A percentile compares a stretch with the other conserved stretches of the same genome.
These are phyloP conservation scores for Akanthomyces lecanii DNA, from an alignment of 2,329 filamentous ascomycete species.

Conservation along the genomic window DNA sequence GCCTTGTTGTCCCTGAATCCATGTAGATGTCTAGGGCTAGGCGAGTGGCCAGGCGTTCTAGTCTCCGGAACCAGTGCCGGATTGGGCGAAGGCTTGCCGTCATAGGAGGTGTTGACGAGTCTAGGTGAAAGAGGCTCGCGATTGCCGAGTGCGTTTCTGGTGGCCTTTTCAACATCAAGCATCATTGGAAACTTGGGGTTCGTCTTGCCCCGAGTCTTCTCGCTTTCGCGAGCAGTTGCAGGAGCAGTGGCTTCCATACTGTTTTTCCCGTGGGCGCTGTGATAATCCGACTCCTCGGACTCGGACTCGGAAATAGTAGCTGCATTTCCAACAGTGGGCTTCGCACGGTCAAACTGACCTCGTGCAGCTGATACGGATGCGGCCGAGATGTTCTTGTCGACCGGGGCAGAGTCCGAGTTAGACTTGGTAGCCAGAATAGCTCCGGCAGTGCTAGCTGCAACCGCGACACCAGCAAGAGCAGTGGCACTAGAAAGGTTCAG, in stretches of 20 bases:
- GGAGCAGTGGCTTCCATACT: conserved; percentile 3
- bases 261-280: conserved; percentile 15
- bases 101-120: conserved; percentile 15
- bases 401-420: conserved; percentile 40
- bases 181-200: background rate
- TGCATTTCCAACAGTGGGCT: conserved; percentile 16
- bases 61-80: background rate
- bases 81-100: conserved; percentile 12
- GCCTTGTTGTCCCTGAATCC: conserved; percentile 5
- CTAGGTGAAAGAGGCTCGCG: conserved; percentile 13
- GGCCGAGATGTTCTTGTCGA: conserved; percentile 23
- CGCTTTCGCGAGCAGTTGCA: background rate
- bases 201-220: background rate
- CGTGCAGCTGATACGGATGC: conserved; percentile 19
- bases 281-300: conserved; percentile 29
- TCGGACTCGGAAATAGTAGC: conserved; percentile 41
- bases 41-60: conserved; percentile 3
- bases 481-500: conserved; percentile 38
- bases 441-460: conserved; percentile 14
- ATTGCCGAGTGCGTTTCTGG: background rate
- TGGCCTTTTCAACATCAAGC: conserved; percentile 14
- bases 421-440: background rate
- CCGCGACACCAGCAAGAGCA: conserved; percentile 28
- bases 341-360: background rate
- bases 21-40: conserved; percentile 4